These are phyloP conservation scores for Saccharum officinarum DNA, from an alignment of 176 grass and related monocot species.

Conservation along the genomic window DNA sequence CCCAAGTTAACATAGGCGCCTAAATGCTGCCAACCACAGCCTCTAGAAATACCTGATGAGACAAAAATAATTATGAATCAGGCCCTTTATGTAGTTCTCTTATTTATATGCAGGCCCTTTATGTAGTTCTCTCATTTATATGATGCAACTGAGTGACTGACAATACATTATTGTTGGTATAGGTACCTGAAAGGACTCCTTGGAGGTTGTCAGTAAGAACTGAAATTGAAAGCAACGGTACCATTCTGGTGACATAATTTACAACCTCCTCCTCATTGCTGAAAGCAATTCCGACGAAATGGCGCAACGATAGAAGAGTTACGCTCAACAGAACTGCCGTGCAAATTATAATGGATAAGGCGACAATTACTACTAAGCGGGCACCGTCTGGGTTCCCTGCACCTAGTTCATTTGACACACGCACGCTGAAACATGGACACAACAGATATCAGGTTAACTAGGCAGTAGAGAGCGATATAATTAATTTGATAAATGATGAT, in stretches of 20 bases:
- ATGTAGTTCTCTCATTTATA: neutral
- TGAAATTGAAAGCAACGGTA: slow-evolving; percentile 51
- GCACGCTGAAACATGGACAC: slow-evolving; percentile 34
- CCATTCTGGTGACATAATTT: slow-evolving; percentile 56
- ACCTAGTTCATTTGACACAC: slow-evolving; percentile 72
- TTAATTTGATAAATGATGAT: slow-evolving; percentile 5
- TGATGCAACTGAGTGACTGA: neutral
- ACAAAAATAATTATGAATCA: neutral
- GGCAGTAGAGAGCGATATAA: neutral
- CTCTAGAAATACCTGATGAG: slow-evolving; percentile 58
- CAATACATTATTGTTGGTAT: neutral
- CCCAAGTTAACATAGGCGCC: slow-evolving; percentile 69
- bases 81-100: neutral
- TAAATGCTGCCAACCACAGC: slow-evolving; percentile 75
- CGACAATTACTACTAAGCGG: slow-evolving; percentile 39
- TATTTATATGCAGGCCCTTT: no score
- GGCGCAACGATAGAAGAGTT: slow-evolving; percentile 39
- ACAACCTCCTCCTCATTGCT: slow-evolving; percentile 64
- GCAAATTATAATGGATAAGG: slow-evolving; percentile 40
- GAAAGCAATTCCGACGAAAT: slow-evolving; percentile 55
- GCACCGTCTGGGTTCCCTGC: slow-evolving; percentile 58
- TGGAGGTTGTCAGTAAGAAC: slow-evolving; percentile 57
- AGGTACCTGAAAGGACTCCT: slow-evolving; percentile 63
- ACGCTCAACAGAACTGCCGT: slow-evolving; percentile 38
- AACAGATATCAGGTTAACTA: neutral